Conservation (phyloP, 352 stramenopile species). For the Globisporangium lucens region DNA sequence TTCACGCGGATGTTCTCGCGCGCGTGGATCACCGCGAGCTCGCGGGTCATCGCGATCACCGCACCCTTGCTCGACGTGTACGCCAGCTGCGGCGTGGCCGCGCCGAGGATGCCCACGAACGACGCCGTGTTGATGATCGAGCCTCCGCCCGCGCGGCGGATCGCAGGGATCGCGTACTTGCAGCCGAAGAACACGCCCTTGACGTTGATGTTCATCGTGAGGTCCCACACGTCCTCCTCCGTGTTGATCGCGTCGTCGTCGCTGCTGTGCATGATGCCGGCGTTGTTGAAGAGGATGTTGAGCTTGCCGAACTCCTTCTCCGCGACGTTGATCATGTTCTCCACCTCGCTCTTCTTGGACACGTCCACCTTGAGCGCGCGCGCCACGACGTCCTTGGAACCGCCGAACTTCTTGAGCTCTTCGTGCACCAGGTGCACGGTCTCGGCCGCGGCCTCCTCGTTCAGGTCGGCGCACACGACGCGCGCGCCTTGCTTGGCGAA, state of each 20-base stretch:
- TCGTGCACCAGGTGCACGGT: slow-evolving; percentile 65
- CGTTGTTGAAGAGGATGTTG: slow-evolving; percentile 87
- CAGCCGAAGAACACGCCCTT: slow-evolving; percentile 88
- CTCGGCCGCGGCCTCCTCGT: slow-evolving; percentile 59
- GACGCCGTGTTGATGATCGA: slow-evolving; percentile 89
- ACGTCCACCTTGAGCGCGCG: slow-evolving; percentile 62
- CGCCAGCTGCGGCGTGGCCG: slow-evolving; percentile 82
- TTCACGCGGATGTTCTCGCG: slow-evolving; percentile 89
- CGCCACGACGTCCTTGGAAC: slow-evolving; percentile 41
- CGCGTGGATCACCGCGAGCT: slow-evolving; percentile 82
- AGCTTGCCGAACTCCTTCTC: slow-evolving; percentile 80
- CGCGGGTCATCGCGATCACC: slow-evolving; percentile 83
- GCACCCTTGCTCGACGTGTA: slow-evolving; percentile 89
- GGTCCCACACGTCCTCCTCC: slow-evolving; percentile 78
- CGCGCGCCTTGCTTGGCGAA: slow-evolving; percentile 79
- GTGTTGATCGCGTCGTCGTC: slow-evolving; percentile 79
- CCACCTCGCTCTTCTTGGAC: slow-evolving; percentile 65
- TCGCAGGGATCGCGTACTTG: slow-evolving; percentile 83
- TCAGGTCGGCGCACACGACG: slow-evolving; percentile 80
- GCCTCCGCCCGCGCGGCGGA: slow-evolving; percentile 71
- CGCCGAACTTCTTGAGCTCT: slow-evolving; percentile 56
- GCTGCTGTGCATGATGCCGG: slow-evolving; percentile 79
- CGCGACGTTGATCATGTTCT: slow-evolving; percentile 72
- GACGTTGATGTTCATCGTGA: slow-evolving; percentile 88
- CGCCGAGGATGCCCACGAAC: slow-evolving; percentile 79